These are phyloP conservation scores for Omphalotus olearius DNA, from an alignment of 1,284 basidiomycete genomes.

Conservation along the genomic window DNA sequence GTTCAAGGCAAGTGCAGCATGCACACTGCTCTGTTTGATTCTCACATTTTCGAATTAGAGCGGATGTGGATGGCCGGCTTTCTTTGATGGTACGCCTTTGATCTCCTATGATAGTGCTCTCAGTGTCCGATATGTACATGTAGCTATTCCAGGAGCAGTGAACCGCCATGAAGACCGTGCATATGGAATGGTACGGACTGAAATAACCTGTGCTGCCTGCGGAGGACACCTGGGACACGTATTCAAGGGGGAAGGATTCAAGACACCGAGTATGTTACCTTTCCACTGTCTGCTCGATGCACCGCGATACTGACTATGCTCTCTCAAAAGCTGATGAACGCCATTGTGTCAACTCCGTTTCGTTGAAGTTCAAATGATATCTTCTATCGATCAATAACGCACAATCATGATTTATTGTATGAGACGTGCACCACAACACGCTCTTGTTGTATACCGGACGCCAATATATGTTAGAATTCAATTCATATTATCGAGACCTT, in stretches of 20 bases:
- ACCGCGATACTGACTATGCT: slow-evolving; percentile 14
- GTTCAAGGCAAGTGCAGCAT: slow-evolving; percentile 55
- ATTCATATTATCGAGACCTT: slow-evolving; percentile 7
- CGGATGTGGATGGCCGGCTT: slow-evolving; percentile 97
- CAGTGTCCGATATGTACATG: not conserved
- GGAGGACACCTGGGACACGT: slow-evolving; percentile 93
- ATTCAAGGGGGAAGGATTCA: slow-evolving; percentile 85
- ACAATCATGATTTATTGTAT: not conserved
- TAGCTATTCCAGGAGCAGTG: slow-evolving; percentile 90
- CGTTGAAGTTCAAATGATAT: slow-evolving; percentile 73
- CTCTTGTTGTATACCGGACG: too few relatives aligned
- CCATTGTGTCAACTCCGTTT: slow-evolving; percentile 91
- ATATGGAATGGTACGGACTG: slow-evolving; percentile 57
- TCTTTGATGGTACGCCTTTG: slow-evolving; percentile 72
- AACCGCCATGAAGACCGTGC: slow-evolving; percentile 59
- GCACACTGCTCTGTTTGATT: not conserved
- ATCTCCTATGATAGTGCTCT: not conserved
- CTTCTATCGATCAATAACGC: slow-evolving; percentile 34
- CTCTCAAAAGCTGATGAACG: slow-evolving; percentile 64
- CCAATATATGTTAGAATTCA: not conserved
- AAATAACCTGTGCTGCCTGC: slow-evolving; percentile 82
- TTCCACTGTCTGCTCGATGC: slow-evolving; percentile 21
- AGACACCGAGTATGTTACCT: slow-evolving; percentile 61
- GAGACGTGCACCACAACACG: too few relatives aligned
- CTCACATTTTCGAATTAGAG: slow-evolving; percentile 35